Evolutionary conservation across 306 rosid species (phyloP), one percentile per base, ranked within the genome.

Genomic region (Vigna angularis): DNA sequence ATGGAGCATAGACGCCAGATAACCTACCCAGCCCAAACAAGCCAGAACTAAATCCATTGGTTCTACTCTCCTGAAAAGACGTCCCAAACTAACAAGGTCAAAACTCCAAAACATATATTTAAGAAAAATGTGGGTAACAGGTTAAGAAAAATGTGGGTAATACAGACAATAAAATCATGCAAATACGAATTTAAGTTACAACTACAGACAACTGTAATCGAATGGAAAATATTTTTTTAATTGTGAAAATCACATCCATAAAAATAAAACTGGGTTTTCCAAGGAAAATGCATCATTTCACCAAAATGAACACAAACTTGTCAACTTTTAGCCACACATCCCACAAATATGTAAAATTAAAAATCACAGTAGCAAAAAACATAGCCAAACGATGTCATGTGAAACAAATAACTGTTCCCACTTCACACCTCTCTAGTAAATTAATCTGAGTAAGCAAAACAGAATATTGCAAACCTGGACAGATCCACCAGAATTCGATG

Each of bases 11-110:
- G 7, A 84, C 42, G 52, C 82, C 48, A 53, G 93, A 79, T 57
- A 81, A 62, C 59, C 81, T 42, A 42, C 13, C 84, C 44, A 84
- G 65, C 74, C 96, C 91, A 49, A 85, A 87, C 59, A 91, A 76
- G 56, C 96, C 85, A 22, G 93, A 80, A 79, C 87, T 84, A 1
- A 92, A 85, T 57, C 84, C 90, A 11, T 64, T 82, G 32, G 20
- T 75, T 68, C 77, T 50, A 68, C 90, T 30, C 80, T 79, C 90
- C 97, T 93, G 88, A 72, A 83, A 74, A 63, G 42, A 69, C 68
- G 80, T 51, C 56, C 62, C 58, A 69, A 34, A 22, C 5, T 70
- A 57, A 66, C 28, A 18, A 6, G 34, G 63, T 57, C 28, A 50
- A 56, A 7, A 40, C 45, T 9, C 12, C 9, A 42, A 42, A 9